These are phyloP conservation scores for Rhizophora mangle DNA, from an alignment of 345 rosid genomes.

Conservation along the genomic window DNA sequence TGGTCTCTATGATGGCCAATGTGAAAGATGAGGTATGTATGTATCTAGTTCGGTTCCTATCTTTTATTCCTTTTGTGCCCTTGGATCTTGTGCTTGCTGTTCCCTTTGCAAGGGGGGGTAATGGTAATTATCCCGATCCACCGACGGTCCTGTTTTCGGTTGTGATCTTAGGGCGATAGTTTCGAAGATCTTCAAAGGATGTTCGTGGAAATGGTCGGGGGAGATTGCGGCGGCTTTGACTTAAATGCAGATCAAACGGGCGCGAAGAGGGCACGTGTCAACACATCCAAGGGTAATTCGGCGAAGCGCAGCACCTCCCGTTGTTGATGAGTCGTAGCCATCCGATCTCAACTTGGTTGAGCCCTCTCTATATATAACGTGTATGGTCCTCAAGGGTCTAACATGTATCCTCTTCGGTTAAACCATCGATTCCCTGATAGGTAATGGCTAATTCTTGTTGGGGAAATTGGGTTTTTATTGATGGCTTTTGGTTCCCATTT, in stretches of 20 bases:
- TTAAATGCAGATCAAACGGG: constrained; percentile 22
- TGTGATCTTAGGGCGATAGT: constrained; percentile 52
- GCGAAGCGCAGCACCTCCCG: constrained; percentile 37
- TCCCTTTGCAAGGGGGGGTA: not conserved
- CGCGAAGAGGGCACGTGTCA: constrained; percentile 47
- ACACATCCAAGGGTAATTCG: constrained; percentile 31
- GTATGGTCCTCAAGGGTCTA: too few relatives aligned
- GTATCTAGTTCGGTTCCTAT: too few relatives aligned
- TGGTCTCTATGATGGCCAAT: constrained; percentile 85
- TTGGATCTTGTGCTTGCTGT: not conserved
- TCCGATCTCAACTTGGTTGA: too few relatives aligned
- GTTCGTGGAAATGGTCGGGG: constrained; percentile 78
- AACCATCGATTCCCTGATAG: not conserved
- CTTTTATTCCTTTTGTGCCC: not conserved
- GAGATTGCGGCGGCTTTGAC: constrained; percentile 40
- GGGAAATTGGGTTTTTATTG: constrained; percentile 3
- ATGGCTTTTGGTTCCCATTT: not conserved
- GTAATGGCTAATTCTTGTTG: not conserved
- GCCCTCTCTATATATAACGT: not conserved
- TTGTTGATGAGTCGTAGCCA: constrained; percentile 15
- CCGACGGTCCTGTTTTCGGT: not conserved
- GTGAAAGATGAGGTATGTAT: constrained; percentile 65
- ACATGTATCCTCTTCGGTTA: not conserved
- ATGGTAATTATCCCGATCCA: not conserved
- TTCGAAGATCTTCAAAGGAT: constrained; percentile 86